Conservation (phyloP, 306 rosid species). For the Mimosa bimucronata region DNA sequence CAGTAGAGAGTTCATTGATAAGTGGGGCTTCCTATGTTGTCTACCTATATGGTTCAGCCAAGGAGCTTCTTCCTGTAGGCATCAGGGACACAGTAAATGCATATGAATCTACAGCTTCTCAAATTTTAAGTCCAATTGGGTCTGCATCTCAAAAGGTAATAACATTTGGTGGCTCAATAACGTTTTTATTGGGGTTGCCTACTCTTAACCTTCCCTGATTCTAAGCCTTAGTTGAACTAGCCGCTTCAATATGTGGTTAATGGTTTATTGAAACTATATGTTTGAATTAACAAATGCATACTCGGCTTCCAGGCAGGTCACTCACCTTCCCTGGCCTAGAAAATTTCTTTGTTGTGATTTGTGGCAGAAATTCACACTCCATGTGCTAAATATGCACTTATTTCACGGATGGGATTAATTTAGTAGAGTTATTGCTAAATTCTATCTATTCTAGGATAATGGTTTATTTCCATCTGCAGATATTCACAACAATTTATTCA, state of each 20-base stretch:
- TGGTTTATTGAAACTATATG: conserved; percentile 18
- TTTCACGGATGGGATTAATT: conserved; percentile 24
- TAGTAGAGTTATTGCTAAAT: conserved; percentile 6
- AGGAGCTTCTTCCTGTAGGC: conserved; percentile 74
- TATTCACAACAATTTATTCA: conserved; percentile 62
- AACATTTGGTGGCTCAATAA: conserved; percentile 1
- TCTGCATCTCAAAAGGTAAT: conserved; percentile 75
- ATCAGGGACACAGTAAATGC: conserved; percentile 63
- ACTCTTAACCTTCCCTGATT: conserved; percentile 25
- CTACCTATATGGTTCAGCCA: conserved; percentile 71
- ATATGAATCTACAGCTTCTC: conserved; percentile 66
- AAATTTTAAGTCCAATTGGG: conserved; percentile 65
- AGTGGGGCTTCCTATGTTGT: conserved; percentile 66
- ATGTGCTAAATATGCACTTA: background rate
- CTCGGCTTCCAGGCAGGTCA: background rate
- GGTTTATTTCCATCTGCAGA: conserved; percentile 50
- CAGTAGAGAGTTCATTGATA: conserved; percentile 67
- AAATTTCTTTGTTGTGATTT: background rate
- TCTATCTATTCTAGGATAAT: conserved; percentile 10
- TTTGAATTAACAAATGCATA: conserved; percentile 15
- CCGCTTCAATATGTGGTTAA: conserved; percentile 6
- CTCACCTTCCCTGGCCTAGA: background rate
- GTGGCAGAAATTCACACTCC: background rate
- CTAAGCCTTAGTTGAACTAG: conserved; percentile 10
- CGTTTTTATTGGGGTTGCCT: conserved; percentile 26